Base-by-base conservation (phyloP, 345 rosid genomes). In the rapeseed (Brassica napus) region DNA sequence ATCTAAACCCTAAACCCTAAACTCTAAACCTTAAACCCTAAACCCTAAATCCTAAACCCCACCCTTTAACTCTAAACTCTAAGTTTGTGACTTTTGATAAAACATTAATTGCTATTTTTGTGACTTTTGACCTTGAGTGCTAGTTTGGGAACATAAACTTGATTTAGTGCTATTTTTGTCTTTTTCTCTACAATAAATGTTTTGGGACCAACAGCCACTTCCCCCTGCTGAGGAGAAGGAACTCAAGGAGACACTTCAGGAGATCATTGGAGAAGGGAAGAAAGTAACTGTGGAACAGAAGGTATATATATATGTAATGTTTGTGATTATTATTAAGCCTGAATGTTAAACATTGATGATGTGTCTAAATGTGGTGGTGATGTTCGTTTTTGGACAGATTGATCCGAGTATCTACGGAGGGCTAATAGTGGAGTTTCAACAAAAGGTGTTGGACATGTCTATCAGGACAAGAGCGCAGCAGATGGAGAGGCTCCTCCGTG, bases 391-490 rank as follows among this genome's bases (percentile, higher is more conserved):
- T 16, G 18, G 18, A 16, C 18, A 16, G 99, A 89, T 95, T 78
- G 96, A 95, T 84, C 90, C 96, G 0, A 95, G 88, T 44, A 93
- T 95, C 84, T 93, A 89, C 12, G 98, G 99, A 58, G 99, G 99
- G 60, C 85, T 95, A 3, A 84, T 93, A 37, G 91, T 95, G 18
- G 94, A 95, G 88, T 95, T 91, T 28, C 82, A 66, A 14, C 90
- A 84, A 77, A 91, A 95, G 94, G 93, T 95, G 81, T 87, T 95
- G 81, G 99, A 95, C 84, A 87, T 93, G 99, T 95, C 98, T 60
- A 95, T 95, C 62, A 87, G 65, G 89, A 90, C 97, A 1, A 88
- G 99, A 77, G 97, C 97, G n/a, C 81, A 73, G 69, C 96, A 91
- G 85, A 95, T 95, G 98, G 97, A 95, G 90, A 89, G 97, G 87